Evolutionary conservation across 108 stramenopile genomes (phyloP).

Genomic region (Skeletonema costatum): DNA sequence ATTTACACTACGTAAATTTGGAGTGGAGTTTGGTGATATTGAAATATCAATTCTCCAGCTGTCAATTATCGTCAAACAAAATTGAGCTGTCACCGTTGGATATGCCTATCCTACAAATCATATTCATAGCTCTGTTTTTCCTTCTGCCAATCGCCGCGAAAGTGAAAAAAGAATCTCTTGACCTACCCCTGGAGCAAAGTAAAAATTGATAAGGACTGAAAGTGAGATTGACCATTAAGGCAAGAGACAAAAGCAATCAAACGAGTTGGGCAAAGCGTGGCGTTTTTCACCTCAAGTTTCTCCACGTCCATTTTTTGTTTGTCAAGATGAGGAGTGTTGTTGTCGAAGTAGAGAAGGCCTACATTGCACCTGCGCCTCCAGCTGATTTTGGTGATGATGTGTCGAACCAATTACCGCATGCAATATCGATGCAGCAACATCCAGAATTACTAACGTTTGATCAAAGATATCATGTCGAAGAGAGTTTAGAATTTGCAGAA

Average conservation of each 20-base stretch:
- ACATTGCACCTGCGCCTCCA: constrained; percentile 30
- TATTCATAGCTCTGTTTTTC: background rate
- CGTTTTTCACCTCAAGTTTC: constrained; percentile 4
- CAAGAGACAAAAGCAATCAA: background rate
- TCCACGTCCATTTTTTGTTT: constrained; percentile 6
- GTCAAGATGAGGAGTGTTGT: constrained; percentile 14
- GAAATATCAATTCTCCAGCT: background rate
- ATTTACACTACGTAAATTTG: background rate
- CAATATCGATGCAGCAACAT: background rate
- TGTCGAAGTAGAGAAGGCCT: constrained; percentile 28
- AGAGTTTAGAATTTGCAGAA: background rate
- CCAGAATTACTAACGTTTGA: constrained; percentile 14
- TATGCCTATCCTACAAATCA: background rate
- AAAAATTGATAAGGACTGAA: background rate
- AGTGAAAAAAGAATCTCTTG: background rate
- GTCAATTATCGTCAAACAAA: background rate
- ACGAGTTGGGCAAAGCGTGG: background rate
- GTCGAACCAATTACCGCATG: background rate
- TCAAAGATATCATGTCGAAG: constrained; percentile 10
- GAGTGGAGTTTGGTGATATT: background rate
- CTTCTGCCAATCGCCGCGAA: background rate
- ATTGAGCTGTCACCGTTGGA: background rate
- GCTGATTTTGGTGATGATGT: background rate
- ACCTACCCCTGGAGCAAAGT: background rate
- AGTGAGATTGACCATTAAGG: background rate